Conservation (phyloP, 164 flowering plant genomes). For the Kingdonia uniflora region DNA sequence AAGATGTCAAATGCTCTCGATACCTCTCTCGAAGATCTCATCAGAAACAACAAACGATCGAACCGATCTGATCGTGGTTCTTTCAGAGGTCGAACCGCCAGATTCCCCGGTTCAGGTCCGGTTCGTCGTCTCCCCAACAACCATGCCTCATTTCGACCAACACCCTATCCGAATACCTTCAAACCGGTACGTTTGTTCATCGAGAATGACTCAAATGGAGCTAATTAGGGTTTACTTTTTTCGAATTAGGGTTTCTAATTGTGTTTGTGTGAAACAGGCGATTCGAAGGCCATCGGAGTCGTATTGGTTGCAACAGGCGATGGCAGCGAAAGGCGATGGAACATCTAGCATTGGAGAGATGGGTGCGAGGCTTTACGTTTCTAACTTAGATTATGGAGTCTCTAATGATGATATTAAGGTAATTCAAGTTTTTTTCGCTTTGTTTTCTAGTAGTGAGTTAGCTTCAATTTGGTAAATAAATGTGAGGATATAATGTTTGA, state of each 20-base stretch:
- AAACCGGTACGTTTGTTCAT: too few relatives aligned
- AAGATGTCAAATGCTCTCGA: constrained; percentile 54
- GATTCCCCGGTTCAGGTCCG: constrained; percentile 27
- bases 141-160: constrained; percentile 8
- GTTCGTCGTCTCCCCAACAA: constrained; percentile 56
- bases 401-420: constrained; percentile 84
- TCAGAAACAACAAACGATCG: constrained; percentile 52
- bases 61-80: constrained; percentile 12
- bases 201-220: too few relatives aligned
- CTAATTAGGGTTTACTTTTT: too few relatives aligned
- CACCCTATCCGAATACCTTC: constrained; percentile 70
- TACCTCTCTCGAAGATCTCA: constrained; percentile 75
- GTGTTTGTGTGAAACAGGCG: too few relatives aligned
- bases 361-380: constrained; percentile 70
- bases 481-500: too few relatives aligned
- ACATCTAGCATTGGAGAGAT: constrained; percentile 55
- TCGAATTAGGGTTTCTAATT: too few relatives aligned
- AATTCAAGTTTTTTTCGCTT: neutral
- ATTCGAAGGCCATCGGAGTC: too few relatives aligned
- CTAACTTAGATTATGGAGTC: constrained; percentile 77
- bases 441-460: too few relatives aligned
- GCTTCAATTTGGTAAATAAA: too few relatives aligned
- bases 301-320: too few relatives aligned
- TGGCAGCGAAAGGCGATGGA: constrained; percentile 22
- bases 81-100: too few relatives aligned